Percentiles rank a stretch among this genome's conserved stretches.
phyloP scores from a whole-genome alignment of 2,329 filamentous ascomycete genomes.

The Pseudogymnoascus sp. region DNA sequence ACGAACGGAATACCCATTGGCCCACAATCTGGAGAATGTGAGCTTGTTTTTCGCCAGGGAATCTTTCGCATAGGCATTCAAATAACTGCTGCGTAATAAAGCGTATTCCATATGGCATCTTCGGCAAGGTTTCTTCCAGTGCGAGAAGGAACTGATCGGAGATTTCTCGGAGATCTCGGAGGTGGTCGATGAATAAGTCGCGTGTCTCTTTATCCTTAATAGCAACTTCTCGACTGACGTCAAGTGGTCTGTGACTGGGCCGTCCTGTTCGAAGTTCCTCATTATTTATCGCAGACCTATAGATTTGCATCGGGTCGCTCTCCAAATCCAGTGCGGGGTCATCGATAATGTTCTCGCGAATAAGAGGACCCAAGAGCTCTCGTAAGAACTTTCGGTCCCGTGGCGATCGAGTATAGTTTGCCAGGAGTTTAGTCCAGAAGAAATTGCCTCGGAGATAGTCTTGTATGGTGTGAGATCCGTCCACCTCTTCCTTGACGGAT shows the following conservation, averaged over 20 bases:
- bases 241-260: conserved; percentile 69
- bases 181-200: conserved; percentile 84
- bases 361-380: conserved; percentile 73
- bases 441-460: conserved; percentile 86
- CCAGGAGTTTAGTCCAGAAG: conserved; percentile 83
- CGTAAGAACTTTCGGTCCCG: conserved; percentile 87
- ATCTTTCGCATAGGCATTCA: conserved; percentile 65
- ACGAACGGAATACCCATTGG: conserved; percentile 90
- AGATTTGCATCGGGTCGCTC: conserved; percentile 96
- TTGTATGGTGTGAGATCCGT: conserved; percentile 61
- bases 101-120: conserved; percentile 87
- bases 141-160: conserved; percentile 80
- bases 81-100: conserved; percentile 84
- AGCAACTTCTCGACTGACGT: conserved; percentile 85
- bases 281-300: conserved; percentile 90
- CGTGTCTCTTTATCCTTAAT: conserved; percentile 92
- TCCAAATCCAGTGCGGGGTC: conserved; percentile 86
- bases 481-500: conserved; percentile 79
- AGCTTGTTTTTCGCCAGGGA: conserved; percentile 69
- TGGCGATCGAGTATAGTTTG: conserved; percentile 83
- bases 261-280: conserved; percentile 89
- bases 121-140: conserved; percentile 73
- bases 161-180: conserved; percentile 89
- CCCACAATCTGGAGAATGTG: conserved; percentile 75
- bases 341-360: conserved; percentile 87